A percentile compares a stretch with the other conserved stretches of the same genome.
These are phyloP conservation scores for Triadica sebifera DNA, from an alignment of 345 rosid genomes.

Conservation along the genomic window DNA sequence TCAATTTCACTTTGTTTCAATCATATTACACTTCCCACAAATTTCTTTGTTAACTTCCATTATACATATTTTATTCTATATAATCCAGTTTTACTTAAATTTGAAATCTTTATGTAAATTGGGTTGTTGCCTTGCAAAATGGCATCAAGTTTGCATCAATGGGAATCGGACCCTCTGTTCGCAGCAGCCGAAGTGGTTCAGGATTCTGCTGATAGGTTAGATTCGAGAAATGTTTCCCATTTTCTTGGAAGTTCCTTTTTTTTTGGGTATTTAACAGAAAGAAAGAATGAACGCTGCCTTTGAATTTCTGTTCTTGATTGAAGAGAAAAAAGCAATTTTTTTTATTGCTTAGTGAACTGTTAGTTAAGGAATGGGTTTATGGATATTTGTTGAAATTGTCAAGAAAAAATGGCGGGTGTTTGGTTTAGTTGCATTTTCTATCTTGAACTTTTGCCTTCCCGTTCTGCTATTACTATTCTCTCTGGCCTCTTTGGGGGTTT, in stretches of 20 bases:
- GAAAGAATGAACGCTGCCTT: not conserved
- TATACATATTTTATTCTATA: not conserved
- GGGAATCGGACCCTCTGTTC: constrained; percentile 63
- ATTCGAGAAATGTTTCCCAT: not conserved
- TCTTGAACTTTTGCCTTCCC: too few species aligned
- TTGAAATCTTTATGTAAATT: not conserved
- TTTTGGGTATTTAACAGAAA: not conserved
- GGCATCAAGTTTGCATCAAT: constrained; percentile 47
- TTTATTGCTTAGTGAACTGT: not conserved
- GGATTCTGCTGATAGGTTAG: constrained; percentile 58
- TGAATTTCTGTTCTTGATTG: not conserved
- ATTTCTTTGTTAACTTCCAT: not conserved
- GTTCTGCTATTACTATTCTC: not conserved
- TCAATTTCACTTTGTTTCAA: not conserved
- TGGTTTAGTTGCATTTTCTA: not conserved
- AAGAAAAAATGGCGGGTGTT: not conserved
- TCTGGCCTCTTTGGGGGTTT: not conserved
- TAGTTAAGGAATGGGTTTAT: constrained; percentile 12
- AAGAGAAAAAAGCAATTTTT: not conserved
- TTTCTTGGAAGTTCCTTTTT: not conserved
- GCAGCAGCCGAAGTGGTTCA: constrained; percentile 63
- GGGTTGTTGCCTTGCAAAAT: constrained; percentile 18
- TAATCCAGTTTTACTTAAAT: too few species aligned
- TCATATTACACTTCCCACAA: not conserved
- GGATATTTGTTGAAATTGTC: not conserved